Evolutionary conservation across 1,139 yeast species (phyloP).

Genomic region (Protomyces macrosporus): DNA sequence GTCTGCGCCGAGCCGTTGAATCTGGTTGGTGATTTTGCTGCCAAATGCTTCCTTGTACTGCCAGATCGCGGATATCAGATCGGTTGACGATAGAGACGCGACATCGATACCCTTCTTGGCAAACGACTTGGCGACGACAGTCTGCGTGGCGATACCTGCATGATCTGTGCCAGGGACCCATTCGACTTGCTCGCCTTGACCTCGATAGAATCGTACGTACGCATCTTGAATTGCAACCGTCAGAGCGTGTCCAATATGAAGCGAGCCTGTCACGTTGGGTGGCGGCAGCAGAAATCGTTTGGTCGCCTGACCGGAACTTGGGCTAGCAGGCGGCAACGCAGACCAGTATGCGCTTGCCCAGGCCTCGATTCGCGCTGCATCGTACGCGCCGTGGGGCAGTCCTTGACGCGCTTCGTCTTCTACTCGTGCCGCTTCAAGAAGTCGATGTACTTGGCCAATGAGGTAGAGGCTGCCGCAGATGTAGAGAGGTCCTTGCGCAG

Average conservation of each 20-base stretch:
- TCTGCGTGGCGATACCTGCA: constrained; percentile 30
- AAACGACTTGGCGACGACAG: constrained; percentile 24
- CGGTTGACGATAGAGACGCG: neutral
- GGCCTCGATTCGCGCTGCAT: neutral
- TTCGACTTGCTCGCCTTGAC: constrained; percentile 17
- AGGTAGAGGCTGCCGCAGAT: constrained; percentile 30
- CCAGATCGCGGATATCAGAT: constrained; percentile 14
- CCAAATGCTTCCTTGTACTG: constrained; percentile 7
- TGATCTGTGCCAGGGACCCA: constrained; percentile 30
- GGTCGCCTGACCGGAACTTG: neutral
- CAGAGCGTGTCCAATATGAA: constrained; percentile 30
- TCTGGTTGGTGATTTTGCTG: constrained; percentile 12
- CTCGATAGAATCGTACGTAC: constrained; percentile 18
- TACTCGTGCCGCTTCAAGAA: neutral
- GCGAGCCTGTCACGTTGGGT: constrained; percentile 29
- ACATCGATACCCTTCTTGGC: constrained; percentile 19
- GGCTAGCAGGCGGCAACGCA: neutral
- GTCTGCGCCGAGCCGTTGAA: constrained; percentile 25
- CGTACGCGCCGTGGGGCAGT: neutral
- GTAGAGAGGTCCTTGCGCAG: neutral
- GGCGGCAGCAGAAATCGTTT: constrained; percentile 27
- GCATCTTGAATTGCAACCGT: constrained; percentile 29
- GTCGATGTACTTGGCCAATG: constrained; percentile 25
- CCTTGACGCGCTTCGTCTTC: neutral
- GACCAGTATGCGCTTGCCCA: constrained; percentile 8